Conservation (phyloP, 225 moss, liverwort and hornwort species). For the Neckera pumila region DNA sequence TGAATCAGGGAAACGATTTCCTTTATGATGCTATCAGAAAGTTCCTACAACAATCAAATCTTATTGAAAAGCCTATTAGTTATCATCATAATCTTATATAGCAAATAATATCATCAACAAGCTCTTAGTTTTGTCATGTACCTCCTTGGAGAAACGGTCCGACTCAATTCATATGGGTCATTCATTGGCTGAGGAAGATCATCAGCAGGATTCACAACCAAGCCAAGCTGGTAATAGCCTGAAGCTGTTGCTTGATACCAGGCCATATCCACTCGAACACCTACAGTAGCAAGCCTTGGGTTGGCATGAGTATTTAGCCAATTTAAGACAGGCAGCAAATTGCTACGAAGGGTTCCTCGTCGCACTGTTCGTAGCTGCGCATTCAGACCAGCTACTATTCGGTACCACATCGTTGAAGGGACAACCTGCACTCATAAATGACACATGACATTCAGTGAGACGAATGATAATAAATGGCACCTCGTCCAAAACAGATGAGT, state of each 20-base stretch:
- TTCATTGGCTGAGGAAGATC: slow-evolving; percentile 28
- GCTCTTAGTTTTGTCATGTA: background rate
- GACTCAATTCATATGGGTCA: slow-evolving; percentile 18
- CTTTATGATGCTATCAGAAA: background rate
- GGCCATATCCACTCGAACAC: slow-evolving; percentile 83
- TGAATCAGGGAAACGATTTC: background rate
- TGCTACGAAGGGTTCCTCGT: slow-evolving; percentile 61
- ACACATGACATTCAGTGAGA: background rate
- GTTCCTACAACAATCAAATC: background rate
- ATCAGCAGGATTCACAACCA: slow-evolving; percentile 62
- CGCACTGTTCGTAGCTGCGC: slow-evolving; percentile 78
- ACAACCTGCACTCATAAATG: slow-evolving; percentile 44
- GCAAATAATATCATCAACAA: background rate
- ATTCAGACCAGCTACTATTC: slow-evolving; percentile 86
- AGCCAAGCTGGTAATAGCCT: slow-evolving; percentile 87
- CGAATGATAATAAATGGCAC: background rate
- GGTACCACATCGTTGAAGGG: slow-evolving; percentile 87
- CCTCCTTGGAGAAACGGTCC: slow-evolving; percentile 36
- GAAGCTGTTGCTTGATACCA: slow-evolving; percentile 94
- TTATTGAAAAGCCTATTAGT: background rate
- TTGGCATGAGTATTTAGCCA: slow-evolving; percentile 82
- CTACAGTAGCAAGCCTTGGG: slow-evolving; percentile 34
- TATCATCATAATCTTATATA: background rate
- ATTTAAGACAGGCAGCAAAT: slow-evolving; percentile 61
- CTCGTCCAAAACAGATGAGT: background rate